Conservation (phyloP, 2,329 filamentous ascomycete species). For the Sporothrix phasma region DNA sequence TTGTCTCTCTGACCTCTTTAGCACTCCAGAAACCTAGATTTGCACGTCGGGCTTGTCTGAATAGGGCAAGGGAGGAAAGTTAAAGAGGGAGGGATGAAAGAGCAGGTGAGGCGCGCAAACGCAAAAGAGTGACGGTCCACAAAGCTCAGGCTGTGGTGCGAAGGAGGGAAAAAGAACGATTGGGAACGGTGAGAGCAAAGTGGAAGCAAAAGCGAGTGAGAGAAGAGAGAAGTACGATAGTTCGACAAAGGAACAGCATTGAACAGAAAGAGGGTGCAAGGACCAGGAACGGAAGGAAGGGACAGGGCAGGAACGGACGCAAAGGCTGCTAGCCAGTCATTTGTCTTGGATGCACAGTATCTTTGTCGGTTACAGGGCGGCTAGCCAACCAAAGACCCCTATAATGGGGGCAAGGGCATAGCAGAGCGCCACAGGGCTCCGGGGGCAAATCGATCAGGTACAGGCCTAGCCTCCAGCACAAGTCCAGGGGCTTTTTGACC, state of each 20-base stretch:
- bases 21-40: not conserved
- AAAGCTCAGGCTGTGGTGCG: not conserved
- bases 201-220: not conserved
- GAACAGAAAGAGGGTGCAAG: not conserved
- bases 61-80: constrained; percentile 1
- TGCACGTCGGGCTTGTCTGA: constrained; percentile 12
- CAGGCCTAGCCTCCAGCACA: not conserved
- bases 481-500: not conserved
- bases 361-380: constrained; percentile 14
- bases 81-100: not conserved
- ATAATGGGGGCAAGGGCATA: not conserved
- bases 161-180: not conserved
- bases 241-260: not conserved
- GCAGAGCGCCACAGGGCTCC: not conserved
- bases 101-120: not conserved
- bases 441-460: not conserved
- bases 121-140: not conserved
- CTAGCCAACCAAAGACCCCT: constrained; percentile 17
- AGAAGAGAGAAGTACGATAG: not conserved
- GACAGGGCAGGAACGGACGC: constrained; percentile 6
- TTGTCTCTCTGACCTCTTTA: not conserved
- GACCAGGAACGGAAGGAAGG: constrained; percentile 4
- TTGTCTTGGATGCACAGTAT: constrained; percentile 4
- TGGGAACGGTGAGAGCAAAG: not conserved
- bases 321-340: constrained; percentile 13